Conservation (phyloP, 176 grass and related monocot genomes). For the Triticum monococcum region DNA sequence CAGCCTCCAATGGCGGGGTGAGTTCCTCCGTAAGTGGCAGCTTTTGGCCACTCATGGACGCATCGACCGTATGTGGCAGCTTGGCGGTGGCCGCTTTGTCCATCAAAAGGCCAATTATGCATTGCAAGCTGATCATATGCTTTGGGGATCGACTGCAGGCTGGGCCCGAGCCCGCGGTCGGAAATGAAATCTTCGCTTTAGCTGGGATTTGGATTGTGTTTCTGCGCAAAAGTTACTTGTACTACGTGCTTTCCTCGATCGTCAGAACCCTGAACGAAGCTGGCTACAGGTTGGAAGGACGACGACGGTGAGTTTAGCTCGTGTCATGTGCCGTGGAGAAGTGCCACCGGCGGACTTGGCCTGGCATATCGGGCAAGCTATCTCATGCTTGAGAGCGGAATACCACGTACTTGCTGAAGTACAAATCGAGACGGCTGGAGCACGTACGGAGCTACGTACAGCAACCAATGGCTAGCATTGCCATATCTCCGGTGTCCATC, state of each 20-base stretch:
- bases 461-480: not conserved
- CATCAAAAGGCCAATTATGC: not conserved
- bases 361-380: slow-evolving; percentile 3
- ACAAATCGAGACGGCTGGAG: not conserved
- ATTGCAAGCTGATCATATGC: not conserved
- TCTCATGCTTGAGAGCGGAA: not conserved
- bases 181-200: not conserved
- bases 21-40: not conserved
- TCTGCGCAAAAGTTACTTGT: not conserved
- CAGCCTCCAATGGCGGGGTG: not conserved
- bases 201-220: not conserved
- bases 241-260: not conserved
- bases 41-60: not conserved
- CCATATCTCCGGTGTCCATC: not conserved
- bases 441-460: not conserved
- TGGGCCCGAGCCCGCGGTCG: not conserved
- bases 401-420: not conserved
- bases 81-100: not conserved
- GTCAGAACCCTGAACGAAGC: not conserved
- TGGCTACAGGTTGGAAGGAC: not conserved
- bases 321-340: not conserved
- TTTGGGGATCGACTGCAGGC: not conserved
- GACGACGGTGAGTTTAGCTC: no score
- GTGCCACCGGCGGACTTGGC: not conserved
- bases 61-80: not conserved